phyloP scores from a whole-genome alignment of 2,329 filamentous ascomycete genomes.

The Parastagonospora avenae region DNA sequence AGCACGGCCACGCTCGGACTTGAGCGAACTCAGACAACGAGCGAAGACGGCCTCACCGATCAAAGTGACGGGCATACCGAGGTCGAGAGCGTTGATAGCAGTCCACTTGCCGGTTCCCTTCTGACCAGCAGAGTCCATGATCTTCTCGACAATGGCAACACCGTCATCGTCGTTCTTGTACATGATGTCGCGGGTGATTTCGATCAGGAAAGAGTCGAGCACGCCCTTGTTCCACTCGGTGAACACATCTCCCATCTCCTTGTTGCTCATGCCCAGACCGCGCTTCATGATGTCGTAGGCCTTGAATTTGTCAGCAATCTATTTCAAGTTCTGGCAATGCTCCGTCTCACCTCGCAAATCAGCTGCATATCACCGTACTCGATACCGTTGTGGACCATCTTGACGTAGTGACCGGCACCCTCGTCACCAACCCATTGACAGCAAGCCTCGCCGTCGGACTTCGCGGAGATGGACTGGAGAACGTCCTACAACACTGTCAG shows the following conservation, averaged over 20 bases:
- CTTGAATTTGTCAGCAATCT: constrained; percentile 54
- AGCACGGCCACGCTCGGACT: constrained; percentile 87
- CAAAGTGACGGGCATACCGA: constrained; percentile 97
- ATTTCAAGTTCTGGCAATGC: not conserved
- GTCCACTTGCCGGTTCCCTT: constrained; percentile 99
- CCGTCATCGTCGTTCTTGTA: constrained; percentile 97
- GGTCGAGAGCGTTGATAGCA: constrained; percentile 96
- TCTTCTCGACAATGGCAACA: constrained; percentile 93
- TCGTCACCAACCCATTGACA: constrained; percentile 99
- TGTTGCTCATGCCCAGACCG: constrained; percentile 82
- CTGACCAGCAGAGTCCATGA: constrained; percentile 96
- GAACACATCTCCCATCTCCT: constrained; percentile 96
- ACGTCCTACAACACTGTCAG: constrained; percentile 65
- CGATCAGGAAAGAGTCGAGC: constrained; percentile 95
- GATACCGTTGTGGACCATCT: constrained; percentile 99
- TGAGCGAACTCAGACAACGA: constrained; percentile 91
- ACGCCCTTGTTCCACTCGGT: constrained; percentile 98
- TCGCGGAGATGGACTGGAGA: constrained; percentile 96
- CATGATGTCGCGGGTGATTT: constrained; percentile 98
- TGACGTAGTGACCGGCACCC: constrained; percentile 99
- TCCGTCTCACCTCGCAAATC: constrained; percentile 83
- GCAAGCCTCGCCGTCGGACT: constrained; percentile 96
- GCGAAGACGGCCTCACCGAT: constrained; percentile 97
- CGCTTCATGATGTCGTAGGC: constrained; percentile 99
- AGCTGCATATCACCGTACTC: constrained; percentile 99